Base-by-base conservation (phyloP, 495 filamentous ascomycete genomes). In the Parmelia sp. region DNA sequence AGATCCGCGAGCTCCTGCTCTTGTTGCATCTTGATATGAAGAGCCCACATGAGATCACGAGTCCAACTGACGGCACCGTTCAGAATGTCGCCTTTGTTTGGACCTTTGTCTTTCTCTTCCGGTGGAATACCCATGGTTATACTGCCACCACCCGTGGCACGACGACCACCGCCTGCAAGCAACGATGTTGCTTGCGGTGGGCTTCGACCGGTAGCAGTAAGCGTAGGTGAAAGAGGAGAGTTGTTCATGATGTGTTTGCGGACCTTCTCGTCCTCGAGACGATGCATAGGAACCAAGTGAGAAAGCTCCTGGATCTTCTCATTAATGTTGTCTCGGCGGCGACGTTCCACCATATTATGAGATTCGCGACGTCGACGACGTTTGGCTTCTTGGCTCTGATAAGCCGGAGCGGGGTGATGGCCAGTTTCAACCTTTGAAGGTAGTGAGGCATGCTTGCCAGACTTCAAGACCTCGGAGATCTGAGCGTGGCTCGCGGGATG, bases 11-110 rank as follows among this genome's bases (percentile, higher is more conserved):
- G 82, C 68, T 96, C 88, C 25, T 91, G 84, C 72, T 96, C 88
- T 71, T 96, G 91, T 69, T 93, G 86, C 58, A 93, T 79, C 74
- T 96, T 96, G 65, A 87, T 77, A 68, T 95, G 84, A 45, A 96
- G 77, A 73, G 92, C 83, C 94, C 94, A 97, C 94, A 98, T 97
- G 51, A 98, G 79, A 75, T 98, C 94, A 55, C 93, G 86, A 65
- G 88, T 96, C 94, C 94, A 98, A 74, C 90, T 88, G 57, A 98
- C 94, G 21, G 94, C 89, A 36, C 94, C 94, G 72, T 97, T 97
- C 61, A 98, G 86, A 60, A 98, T 97, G 71, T 98, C 94, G 49
- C 94, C 94, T 76, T 98, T 98, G 80, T 97, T 97, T 0, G 94
- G 94, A 1, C 95, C 95, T 68, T 97, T 97, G 75, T 98, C 94